phyloP scores from a whole-genome alignment of 2,329 filamentous ascomycete genomes.

The Aspergillus sp. region DNA sequence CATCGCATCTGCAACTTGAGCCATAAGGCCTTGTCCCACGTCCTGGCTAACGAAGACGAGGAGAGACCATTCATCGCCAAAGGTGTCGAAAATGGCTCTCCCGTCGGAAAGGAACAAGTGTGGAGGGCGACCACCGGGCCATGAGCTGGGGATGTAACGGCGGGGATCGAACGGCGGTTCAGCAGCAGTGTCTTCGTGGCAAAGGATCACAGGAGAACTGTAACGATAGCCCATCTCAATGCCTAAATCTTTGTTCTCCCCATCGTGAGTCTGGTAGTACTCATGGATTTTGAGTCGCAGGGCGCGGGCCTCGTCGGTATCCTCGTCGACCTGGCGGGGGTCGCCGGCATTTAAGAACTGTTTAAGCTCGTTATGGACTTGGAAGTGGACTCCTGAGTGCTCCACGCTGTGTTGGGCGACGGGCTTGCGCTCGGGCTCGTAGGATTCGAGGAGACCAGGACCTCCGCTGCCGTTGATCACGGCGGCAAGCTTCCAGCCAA shows the following conservation, averaged over 20 bases:
- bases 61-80: not conserved
- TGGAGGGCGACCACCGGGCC: not conserved
- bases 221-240: slow-evolving; percentile 1
- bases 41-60: not conserved
- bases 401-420: slow-evolving; percentile 16
- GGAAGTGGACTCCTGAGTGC: not conserved
- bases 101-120: not conserved
- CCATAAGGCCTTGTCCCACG: not conserved
- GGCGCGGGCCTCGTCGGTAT: no score
- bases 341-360: not conserved
- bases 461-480: slow-evolving; percentile 21
- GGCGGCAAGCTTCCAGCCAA: slow-evolving; percentile 37
- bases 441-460: slow-evolving; percentile 24
- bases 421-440: slow-evolving; percentile 25
- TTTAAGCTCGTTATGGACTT: slow-evolving; percentile 8
- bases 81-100: not conserved
- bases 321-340: not conserved
- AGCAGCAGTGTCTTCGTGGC: not conserved
- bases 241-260: not conserved
- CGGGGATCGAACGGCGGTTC: not conserved
- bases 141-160: not conserved
- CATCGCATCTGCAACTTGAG: not conserved
- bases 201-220: not conserved
- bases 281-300: not conserved
- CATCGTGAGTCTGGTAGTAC: not conserved